These are phyloP conservation scores for Solanum sejunctum DNA, from an alignment of 257 asterid genomes.

Conservation along the genomic window DNA sequence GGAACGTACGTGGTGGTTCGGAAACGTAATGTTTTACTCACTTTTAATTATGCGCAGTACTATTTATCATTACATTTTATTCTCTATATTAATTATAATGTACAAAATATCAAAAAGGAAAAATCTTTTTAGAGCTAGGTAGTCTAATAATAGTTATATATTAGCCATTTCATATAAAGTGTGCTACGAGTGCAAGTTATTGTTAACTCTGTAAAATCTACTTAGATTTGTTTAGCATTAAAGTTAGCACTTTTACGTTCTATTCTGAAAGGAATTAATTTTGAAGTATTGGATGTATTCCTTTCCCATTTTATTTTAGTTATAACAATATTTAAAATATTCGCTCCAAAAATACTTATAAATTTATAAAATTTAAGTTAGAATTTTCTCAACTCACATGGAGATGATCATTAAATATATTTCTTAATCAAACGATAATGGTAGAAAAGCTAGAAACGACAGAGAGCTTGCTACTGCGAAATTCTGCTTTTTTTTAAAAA, in stretches of 20 bases:
- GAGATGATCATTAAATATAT: not conserved
- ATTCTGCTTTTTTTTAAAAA: not conserved
- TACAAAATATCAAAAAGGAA: not conserved
- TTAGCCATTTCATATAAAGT: not conserved
- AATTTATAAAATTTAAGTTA: not conserved
- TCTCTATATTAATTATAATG: not conserved
- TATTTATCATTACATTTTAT: not conserved
- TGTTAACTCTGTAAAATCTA: no score
- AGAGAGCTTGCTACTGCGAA: not conserved
- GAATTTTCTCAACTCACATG: not conserved
- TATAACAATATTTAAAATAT: not conserved
- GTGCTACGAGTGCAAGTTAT: not conserved
- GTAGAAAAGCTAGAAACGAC: not conserved
- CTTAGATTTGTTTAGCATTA: not conserved
- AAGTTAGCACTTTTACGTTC: not conserved
- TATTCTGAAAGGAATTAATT: not conserved
- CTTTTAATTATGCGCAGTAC: not conserved
- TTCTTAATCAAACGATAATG: not conserved
- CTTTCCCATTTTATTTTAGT: not conserved
- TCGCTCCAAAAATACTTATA: not conserved
- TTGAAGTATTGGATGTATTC: not conserved
- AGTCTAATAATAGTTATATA: not conserved
- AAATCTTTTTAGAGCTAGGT: not conserved
- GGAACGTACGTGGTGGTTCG: not conserved
- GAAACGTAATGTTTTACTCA: not conserved